phyloP scores from a whole-genome alignment of 805 yeast genomes.

The Jamesozyma rosinii region DNA sequence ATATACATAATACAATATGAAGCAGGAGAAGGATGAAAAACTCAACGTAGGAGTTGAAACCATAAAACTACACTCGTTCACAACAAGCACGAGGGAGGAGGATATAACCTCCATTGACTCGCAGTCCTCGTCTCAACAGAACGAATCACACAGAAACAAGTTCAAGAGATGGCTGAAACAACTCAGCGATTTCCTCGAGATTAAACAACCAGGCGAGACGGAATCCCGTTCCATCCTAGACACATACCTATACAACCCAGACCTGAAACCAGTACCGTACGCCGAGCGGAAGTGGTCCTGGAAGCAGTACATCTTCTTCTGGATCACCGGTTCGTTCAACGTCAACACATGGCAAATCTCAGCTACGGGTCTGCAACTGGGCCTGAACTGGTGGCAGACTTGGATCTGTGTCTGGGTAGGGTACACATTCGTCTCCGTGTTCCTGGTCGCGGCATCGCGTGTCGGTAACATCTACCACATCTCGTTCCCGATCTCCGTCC shows the following conservation, averaged over 20 bases:
- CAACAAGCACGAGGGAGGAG: background rate
- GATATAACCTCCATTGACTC: background rate
- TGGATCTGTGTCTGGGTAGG: conserved; percentile 90
- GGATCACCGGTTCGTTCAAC: conserved; percentile 87
- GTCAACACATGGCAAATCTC: conserved; percentile 91
- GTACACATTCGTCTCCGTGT: conserved; percentile 58
- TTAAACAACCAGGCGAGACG: background rate
- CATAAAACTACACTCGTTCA: background rate
- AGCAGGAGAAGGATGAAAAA: background rate
- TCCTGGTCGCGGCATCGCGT: conserved; percentile 61
- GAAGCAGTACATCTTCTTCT: conserved; percentile 71
- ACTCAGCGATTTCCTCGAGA: conserved; percentile 1
- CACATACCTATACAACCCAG: conserved; percentile 60
- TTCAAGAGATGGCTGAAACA: background rate
- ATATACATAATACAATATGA: no score
- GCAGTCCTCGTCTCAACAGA: background rate
- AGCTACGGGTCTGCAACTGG: conserved; percentile 71
- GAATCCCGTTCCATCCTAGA: conserved; percentile 6
- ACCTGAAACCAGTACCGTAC: conserved; percentile 69
- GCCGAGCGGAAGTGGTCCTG: conserved; percentile 74
- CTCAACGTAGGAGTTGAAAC: background rate
- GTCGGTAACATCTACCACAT: conserved; percentile 77
- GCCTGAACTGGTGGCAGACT: conserved; percentile 84
- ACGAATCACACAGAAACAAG: background rate
- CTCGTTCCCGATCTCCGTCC: conserved; percentile 74